Evolutionary conservation across 345 rosid species (phyloP).

Genomic region (Eucalyptus dawsonii): DNA sequence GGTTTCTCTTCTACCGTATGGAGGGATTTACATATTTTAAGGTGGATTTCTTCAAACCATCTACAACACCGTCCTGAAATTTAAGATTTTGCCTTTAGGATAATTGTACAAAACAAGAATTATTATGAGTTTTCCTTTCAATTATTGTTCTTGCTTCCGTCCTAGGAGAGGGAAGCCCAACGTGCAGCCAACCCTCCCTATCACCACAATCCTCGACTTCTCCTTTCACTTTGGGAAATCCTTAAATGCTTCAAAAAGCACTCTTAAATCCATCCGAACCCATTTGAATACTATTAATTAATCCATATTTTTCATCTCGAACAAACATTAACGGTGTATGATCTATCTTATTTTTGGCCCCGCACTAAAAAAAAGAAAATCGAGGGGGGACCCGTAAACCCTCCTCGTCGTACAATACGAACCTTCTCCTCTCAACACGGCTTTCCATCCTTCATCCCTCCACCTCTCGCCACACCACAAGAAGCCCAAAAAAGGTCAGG

Average conservation of each 20-base stretch:
- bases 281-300: background rate
- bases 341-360: background rate
- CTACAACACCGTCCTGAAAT: rapidly evolving
- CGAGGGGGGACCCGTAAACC: background rate
- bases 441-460: background rate
- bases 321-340: background rate
- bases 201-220: background rate
- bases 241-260: background rate
- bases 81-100: rapidly evolving
- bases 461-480: background rate
- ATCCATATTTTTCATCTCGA: background rate
- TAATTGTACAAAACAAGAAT: background rate
- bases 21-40: too few species aligned
- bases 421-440: background rate
- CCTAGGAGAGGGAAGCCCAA: background rate
- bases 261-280: background rate
- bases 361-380: background rate
- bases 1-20: rapidly evolving
- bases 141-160: background rate
- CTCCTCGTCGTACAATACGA: background rate
- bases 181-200: background rate
- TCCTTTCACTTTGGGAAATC: background rate
- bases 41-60: rapidly evolving
- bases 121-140: background rate
- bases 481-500: background rate